Conservation (phyloP, 768 basidiomycete genomes). For the Steccherinum ochraceum region DNA sequence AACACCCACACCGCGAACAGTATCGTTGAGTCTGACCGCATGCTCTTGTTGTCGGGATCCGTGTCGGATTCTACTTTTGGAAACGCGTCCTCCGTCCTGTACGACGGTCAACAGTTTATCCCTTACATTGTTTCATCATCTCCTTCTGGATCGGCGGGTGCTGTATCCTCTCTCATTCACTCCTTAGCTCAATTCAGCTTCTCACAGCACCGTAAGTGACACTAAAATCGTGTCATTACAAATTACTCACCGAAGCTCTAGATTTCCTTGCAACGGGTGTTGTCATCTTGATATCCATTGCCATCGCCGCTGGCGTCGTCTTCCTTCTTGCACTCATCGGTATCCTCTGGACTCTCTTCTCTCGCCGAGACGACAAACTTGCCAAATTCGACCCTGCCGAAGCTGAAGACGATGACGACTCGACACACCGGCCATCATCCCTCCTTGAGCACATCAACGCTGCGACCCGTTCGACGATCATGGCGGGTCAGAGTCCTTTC, state of each 20-base stretch:
- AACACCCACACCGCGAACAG: slow-evolving; percentile 65
- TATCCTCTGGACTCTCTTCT: slow-evolving; percentile 85
- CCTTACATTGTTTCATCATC: slow-evolving; percentile 77
- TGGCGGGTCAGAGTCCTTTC: slow-evolving; percentile 45
- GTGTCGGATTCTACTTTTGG: slow-evolving; percentile 66
- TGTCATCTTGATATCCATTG: slow-evolving; percentile 95
- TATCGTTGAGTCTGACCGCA: slow-evolving; percentile 76
- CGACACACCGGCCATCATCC: slow-evolving; percentile 78
- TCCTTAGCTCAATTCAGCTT: slow-evolving; percentile 79
- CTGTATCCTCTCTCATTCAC: slow-evolving; percentile 74
- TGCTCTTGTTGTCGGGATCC: slow-evolving; percentile 84
- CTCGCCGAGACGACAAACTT: slow-evolving; percentile 68
- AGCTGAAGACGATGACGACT: slow-evolving; percentile 66
- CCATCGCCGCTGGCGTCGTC: slow-evolving; percentile 90
- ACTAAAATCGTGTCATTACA: too few species aligned
- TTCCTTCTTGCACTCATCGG: slow-evolving; percentile 83
- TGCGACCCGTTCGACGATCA: slow-evolving; percentile 77
- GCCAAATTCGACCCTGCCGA: slow-evolving; percentile 58
- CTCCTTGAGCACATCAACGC: slow-evolving; percentile 88
- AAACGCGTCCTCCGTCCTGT: slow-evolving; percentile 79
- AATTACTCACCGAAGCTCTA: slow-evolving; percentile 22
- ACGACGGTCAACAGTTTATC: slow-evolving; percentile 74
- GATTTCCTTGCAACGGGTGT: slow-evolving; percentile 88
- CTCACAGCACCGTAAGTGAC: slow-evolving; percentile 53
- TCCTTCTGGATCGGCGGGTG: slow-evolving; percentile 59